Percentiles rank a stretch among this genome's conserved stretches.
Conservation (phyloP, 2,329 filamentous ascomycete species). For the Herpotrichia juniperi region DNA sequence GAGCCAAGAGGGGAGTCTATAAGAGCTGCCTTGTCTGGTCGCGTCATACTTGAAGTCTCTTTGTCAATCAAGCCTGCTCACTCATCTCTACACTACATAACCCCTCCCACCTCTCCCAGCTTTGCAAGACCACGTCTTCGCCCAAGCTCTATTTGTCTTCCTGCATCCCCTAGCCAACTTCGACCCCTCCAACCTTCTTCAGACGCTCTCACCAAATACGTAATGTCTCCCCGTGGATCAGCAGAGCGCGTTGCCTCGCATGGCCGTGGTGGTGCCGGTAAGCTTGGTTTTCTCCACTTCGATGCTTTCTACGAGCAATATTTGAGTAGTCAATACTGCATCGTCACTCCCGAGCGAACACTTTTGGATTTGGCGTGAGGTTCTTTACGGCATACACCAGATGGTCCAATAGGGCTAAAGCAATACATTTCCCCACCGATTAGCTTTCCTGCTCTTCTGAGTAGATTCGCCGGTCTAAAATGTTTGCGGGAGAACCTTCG, state of each 20-base stretch:
- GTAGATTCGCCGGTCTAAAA: neutral
- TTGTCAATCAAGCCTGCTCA: slow-evolving; percentile 13
- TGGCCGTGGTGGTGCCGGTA: slow-evolving; percentile 77
- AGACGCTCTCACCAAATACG: slow-evolving; percentile 5
- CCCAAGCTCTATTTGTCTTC: neutral
- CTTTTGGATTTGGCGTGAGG: neutral
- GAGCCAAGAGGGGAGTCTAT: slow-evolving; percentile 12
- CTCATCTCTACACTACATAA: slow-evolving; percentile 2
- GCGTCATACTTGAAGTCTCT: slow-evolving; percentile 19
- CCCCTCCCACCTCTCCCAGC: neutral
- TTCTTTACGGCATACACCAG: neutral
- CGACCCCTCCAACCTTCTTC: neutral
- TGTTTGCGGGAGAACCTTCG: neutral
- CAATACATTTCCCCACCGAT: neutral
- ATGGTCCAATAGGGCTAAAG: neutral
- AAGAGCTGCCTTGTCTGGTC: slow-evolving; percentile 15
- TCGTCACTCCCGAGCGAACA: neutral
- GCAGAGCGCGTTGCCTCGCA: slow-evolving; percentile 58
- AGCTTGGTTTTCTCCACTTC: slow-evolving; percentile 16
- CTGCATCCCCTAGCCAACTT: neutral
- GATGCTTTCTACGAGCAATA: neutral
- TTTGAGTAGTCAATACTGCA: neutral
- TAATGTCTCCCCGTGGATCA: slow-evolving; percentile 25
- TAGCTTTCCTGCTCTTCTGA: neutral
- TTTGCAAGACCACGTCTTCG: neutral